These are phyloP conservation scores for Peronosclerospora sorghi DNA, from an alignment of 352 stramenopile species.

Conservation along the genomic window DNA sequence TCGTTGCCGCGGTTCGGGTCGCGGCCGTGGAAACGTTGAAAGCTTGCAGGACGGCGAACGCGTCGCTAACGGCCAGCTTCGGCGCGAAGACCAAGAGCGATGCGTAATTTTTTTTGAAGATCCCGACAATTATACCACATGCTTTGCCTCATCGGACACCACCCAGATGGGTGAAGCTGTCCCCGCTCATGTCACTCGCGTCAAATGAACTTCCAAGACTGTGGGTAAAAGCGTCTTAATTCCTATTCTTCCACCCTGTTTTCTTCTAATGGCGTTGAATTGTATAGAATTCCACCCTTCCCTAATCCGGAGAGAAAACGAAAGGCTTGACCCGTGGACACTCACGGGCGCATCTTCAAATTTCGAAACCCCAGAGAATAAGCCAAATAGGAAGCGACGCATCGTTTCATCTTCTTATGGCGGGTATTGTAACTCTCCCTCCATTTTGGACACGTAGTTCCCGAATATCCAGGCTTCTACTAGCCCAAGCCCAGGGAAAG, in stretches of 20 bases:
- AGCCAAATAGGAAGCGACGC: not conserved
- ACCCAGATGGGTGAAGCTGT: conserved; percentile 44
- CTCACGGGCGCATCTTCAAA: not conserved
- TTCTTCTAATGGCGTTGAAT: conserved; percentile 4
- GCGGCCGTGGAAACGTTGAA: too few species aligned
- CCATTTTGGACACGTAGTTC: conserved; percentile 39
- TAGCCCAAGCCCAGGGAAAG: conserved; percentile 49
- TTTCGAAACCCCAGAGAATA: conserved; percentile 8
- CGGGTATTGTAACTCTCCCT: conserved; percentile 15
- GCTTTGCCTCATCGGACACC: too few species aligned
- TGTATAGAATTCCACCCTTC: conserved; percentile 47
- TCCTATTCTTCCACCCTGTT: not conserved
- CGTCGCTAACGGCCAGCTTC: too few species aligned
- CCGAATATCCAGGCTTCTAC: conserved; percentile 75
- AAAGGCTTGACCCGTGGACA: too few species aligned
- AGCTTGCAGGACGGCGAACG: too few species aligned
- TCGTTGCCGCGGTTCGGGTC: too few species aligned
- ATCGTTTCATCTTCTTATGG: conserved; percentile 10
- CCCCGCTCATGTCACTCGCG: conserved; percentile 37
- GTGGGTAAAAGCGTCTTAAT: conserved; percentile 23
- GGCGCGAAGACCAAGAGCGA: too few species aligned
- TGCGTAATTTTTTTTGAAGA: too few species aligned
- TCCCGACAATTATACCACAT: too few species aligned
- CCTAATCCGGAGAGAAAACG: conserved; percentile 19
- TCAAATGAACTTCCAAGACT: conserved; percentile 53